Conservation (phyloP, 2,329 filamentous ascomycete species). For the Arthrobotrys musiformis region DNA sequence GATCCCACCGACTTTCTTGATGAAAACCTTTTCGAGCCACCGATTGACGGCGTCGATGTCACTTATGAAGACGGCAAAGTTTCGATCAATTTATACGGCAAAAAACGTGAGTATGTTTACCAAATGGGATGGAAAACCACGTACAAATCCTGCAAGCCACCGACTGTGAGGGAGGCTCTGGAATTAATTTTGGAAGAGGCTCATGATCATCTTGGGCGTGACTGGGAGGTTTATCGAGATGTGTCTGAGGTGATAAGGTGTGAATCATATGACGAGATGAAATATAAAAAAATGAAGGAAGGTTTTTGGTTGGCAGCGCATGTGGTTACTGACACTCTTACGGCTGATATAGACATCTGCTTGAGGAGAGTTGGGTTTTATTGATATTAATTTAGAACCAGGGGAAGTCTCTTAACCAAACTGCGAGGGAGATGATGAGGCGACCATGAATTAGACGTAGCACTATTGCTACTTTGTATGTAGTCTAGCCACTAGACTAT, state of each 20-base stretch:
- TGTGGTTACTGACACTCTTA: background rate
- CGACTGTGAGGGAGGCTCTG: conserved; percentile 4
- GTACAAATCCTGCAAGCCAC: background rate
- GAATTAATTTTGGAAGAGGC: conserved; percentile 14
- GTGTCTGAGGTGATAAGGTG: background rate
- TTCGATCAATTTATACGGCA: background rate
- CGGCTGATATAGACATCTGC: background rate
- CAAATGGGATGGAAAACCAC: background rate
- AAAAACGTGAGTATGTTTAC: conserved; percentile 25
- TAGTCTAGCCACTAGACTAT: background rate
- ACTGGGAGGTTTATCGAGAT: conserved; percentile 14
- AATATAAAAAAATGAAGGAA: no score
- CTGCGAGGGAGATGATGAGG: background rate
- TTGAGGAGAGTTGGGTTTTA: background rate
- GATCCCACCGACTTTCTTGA: background rate
- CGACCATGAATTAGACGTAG: no score
- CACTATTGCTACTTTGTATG: no score
- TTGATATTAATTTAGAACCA: background rate
- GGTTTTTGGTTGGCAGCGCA: conserved; percentile 18
- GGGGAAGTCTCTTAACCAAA: background rate
- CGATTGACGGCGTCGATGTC: background rate
- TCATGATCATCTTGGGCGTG: background rate
- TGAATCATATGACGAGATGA: no score
- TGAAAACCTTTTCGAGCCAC: conserved; percentile 10
- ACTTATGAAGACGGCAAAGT: background rate